Conservation (phyloP, 2,329 filamentous ascomycete species). For the Microdochium nivale region DNA sequence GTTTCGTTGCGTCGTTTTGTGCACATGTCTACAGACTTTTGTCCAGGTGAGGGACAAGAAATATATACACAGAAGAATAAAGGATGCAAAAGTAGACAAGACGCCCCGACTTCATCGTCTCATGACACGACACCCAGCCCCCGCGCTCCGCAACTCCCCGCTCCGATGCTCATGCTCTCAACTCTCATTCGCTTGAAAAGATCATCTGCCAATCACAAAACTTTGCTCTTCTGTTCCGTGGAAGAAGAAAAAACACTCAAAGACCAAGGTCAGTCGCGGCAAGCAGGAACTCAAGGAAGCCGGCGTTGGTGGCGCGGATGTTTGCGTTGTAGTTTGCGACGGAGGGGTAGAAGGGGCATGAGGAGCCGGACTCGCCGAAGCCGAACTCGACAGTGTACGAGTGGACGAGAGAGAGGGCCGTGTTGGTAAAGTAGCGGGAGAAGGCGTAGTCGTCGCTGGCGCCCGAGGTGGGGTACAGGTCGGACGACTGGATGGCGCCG, state of each 20-base stretch:
- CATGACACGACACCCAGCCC: no score
- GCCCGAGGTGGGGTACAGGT: constrained; percentile 37
- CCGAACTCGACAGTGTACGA: background rate
- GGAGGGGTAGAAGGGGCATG: constrained; percentile 39
- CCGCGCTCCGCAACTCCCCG: background rate
- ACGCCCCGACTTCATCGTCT: no score
- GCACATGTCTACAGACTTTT: no score
- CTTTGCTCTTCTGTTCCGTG: background rate
- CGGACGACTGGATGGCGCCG: constrained; percentile 25
- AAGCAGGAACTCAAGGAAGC: constrained; percentile 36
- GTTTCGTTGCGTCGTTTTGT: no score
- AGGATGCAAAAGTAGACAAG: no score
- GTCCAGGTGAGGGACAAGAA: no score
- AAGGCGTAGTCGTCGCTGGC: constrained; percentile 37
- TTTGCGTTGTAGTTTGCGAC: constrained; percentile 30
- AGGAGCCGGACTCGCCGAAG: constrained; percentile 18
- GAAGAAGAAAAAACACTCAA: background rate
- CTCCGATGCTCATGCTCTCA: background rate
- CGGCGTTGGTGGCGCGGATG: constrained; percentile 33
- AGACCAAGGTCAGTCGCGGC: constrained; percentile 14
- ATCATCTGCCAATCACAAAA: no score
- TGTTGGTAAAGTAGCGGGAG: constrained; percentile 30
- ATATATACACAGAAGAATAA: no score
- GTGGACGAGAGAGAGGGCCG: constrained; percentile 13
- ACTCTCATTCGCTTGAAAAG: no score